Conservation (phyloP, 805 yeast species). For the Candida mattraensis region DNA sequence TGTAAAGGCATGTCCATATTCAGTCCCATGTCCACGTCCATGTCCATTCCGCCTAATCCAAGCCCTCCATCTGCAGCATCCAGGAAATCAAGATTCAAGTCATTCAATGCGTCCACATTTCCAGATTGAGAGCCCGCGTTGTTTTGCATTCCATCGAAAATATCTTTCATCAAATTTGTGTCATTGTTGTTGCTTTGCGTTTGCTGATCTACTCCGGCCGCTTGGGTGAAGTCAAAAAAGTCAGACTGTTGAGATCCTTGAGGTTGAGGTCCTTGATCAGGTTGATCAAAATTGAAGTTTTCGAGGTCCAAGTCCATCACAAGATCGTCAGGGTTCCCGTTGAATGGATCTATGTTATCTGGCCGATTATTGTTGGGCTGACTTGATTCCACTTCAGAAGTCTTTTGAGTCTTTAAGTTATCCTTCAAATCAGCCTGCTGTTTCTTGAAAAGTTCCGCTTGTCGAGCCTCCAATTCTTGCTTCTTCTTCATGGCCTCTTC, state of each 20-base stretch:
- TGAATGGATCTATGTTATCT: constrained; percentile 3
- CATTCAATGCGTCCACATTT: constrained; percentile 23
- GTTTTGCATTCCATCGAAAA: constrained; percentile 9
- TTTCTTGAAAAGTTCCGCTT: constrained; percentile 15
- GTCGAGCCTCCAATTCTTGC: constrained; percentile 17
- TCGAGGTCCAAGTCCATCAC: constrained; percentile 31
- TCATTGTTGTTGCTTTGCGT: constrained; percentile 6
- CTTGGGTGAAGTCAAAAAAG: constrained; percentile 19
- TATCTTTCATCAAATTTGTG: constrained; percentile 10
- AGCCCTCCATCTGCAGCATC: constrained; percentile 14
- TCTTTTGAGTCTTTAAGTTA: constrained; percentile 10
- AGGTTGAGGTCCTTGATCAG: too few relatives aligned
- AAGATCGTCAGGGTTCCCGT: constrained; percentile 22
- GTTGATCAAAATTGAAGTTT: constrained; percentile 26
- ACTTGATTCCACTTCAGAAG: constrained; percentile 3
- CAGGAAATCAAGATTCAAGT: constrained; percentile 29
- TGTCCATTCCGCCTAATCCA: constrained; percentile 6
- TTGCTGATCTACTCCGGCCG: constrained; percentile 1
- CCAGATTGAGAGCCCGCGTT: constrained; percentile 2
- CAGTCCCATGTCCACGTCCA: constrained; percentile 18
- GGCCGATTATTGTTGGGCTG: constrained; percentile 4
- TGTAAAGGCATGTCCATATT: constrained; percentile 6
- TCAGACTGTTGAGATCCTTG: too few relatives aligned
- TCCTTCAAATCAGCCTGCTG: constrained; percentile 13
- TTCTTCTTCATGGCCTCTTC: constrained; percentile 20